Base-by-base conservation (phyloP, 1,139 yeast species). In the Candida mesenterica region DNA sequence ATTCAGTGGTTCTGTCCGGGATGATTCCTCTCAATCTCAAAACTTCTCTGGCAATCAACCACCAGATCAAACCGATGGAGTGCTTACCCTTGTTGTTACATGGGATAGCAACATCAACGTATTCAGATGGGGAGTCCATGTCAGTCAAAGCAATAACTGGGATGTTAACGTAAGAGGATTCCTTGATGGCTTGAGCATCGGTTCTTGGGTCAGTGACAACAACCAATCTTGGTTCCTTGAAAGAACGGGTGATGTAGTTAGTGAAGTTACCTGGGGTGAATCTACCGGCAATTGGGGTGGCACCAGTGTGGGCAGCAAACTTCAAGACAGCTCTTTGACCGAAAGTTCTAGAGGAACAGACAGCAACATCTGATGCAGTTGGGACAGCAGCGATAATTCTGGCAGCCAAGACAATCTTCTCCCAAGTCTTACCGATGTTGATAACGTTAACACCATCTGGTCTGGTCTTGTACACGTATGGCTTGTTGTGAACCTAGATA, bases 231-330 rank as follows among this genome's bases (percentile, higher is more conserved):
- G 99, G 99, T 80, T 94, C 99, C 81, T 90, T 92, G 96, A 92
- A 94, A 61, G 97, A 88, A 78, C 97, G 94, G 76, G 98, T 94
- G 82, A 90, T 92, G 82, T 94, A 94, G 82, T 94, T 94, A 72
- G 99, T 94, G 90, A 94, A 94, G 82, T 87, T 84, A 86, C 99
- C 99, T 76, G 99, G 99, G 62, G 98, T 94, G 89, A 94, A 94
- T 80, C 99, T 90, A 76, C 98, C 98, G 61, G 98, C 98, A 77
- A 94, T 90, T 72, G 98, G 94, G 61, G 97, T 90, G 58, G 98
- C 96, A 75, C 98, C 97, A 61, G 98, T 90, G 92, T 94, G 98
- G 63, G 96, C 88, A 70, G 98, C 97, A 68, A 85, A 94, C 82
- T 94, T 94, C 73, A 94, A 84, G 58, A 90, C 98, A 68, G 98